Conservation (phyloP, 164 flowering plant genomes). For the Dillenia suffruticosa region DNA sequence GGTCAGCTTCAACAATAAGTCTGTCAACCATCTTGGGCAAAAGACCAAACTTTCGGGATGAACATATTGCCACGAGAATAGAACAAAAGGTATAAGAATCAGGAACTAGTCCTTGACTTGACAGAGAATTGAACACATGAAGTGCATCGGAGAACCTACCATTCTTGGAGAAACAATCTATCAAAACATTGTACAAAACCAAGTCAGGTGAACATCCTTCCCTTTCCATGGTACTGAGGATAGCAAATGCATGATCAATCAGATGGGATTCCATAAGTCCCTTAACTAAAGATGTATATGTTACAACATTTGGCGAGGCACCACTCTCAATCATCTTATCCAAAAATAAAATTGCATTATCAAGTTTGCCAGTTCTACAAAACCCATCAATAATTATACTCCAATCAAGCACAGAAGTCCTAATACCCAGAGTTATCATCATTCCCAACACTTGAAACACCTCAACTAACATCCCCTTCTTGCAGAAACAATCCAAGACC, state of each 20-base stretch:
- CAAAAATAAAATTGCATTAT: constrained; percentile 30
- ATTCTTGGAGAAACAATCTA: constrained; percentile 44
- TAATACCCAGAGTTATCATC: constrained; percentile 40
- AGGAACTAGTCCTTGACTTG: constrained; percentile 30
- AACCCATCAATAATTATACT: constrained; percentile 51
- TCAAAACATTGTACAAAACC: constrained; percentile 54
- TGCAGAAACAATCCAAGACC: constrained; percentile 52
- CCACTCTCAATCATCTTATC: constrained; percentile 46
- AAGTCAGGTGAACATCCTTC: constrained; percentile 40
- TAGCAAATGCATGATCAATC: constrained; percentile 23
- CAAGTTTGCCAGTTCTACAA: constrained; percentile 29
- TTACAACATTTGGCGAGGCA: constrained; percentile 50
- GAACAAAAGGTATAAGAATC: constrained; percentile 57
- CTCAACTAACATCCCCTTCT: constrained; percentile 31
- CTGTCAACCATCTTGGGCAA: constrained; percentile 27
- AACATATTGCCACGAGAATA: constrained; percentile 28
- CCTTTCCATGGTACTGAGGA: constrained; percentile 29
- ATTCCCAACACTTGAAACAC: constrained; percentile 45
- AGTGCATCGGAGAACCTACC: constrained; percentile 48
- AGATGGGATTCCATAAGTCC: constrained; percentile 37
- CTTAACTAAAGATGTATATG: constrained; percentile 54
- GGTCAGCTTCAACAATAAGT: constrained; percentile 30
- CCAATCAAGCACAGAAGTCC: constrained; percentile 41
- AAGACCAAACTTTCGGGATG: constrained; percentile 26
- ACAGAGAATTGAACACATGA: constrained; percentile 28